phyloP scores from a whole-genome alignment of 169 alveolate species.

The Perkinsus olseni region DNA sequence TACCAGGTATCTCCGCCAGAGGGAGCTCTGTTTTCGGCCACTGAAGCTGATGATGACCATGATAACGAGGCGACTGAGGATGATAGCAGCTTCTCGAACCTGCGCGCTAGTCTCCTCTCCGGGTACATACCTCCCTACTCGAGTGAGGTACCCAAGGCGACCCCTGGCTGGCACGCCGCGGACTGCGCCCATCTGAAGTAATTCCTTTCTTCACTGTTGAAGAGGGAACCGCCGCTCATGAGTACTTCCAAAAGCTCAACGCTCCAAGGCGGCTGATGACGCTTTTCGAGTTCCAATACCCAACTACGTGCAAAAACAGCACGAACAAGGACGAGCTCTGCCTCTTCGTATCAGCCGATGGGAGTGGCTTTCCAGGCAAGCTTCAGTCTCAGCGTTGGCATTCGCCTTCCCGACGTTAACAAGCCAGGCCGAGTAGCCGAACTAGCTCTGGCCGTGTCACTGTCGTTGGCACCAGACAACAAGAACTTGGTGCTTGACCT shows the following conservation, averaged over 20 bases:
- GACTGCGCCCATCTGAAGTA: neutral
- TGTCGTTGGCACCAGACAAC: neutral
- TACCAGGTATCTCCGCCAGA: neutral
- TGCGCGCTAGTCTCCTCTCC: neutral
- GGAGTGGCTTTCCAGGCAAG: neutral
- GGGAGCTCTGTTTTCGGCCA: neutral
- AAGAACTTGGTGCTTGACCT: neutral
- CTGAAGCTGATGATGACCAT: neutral
- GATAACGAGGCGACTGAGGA: neutral
- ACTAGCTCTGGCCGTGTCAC: neutral
- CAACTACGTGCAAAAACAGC: neutral
- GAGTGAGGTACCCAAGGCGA: neutral
- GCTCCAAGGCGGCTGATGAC: neutral
- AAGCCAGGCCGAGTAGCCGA: neutral
- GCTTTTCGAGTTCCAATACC: neutral
- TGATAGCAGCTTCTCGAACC: neutral
- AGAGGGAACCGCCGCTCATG: neutral
- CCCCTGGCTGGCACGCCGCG: neutral
- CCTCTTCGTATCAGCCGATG: neutral
- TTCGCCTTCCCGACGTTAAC: neutral
- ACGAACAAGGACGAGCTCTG: neutral
- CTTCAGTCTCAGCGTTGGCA: neutral
- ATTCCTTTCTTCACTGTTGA: neutral
- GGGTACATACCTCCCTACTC: neutral
- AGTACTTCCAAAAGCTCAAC: neutral